Conservation (phyloP, 306 rosid genomes). For the Quercus mongolica region DNA sequence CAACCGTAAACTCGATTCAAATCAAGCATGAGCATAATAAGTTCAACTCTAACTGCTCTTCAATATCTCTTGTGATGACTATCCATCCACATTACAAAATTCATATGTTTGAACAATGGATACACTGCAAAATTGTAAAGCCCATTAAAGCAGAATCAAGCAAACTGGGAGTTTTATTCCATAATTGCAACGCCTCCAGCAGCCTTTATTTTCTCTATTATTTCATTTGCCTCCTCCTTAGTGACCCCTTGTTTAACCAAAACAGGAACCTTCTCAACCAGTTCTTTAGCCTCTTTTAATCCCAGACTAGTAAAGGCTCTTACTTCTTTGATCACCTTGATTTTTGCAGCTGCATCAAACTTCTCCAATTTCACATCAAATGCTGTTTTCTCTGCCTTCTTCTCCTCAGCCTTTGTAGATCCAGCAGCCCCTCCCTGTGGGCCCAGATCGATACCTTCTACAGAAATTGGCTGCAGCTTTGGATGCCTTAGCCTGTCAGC, state of each 20-base stretch:
- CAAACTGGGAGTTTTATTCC: neutral
- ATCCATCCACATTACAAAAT: neutral
- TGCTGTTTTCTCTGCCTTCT: neutral
- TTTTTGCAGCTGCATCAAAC: neutral
- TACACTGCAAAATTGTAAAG: neutral
- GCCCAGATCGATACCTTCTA: neutral
- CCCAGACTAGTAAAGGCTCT: conserved; percentile 2
- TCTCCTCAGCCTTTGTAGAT: conserved; percentile 1
- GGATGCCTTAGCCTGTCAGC: neutral
- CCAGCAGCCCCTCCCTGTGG: conserved; percentile 1
- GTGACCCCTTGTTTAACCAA: neutral
- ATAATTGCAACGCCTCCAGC: neutral
- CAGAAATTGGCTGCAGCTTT: conserved; percentile 1
- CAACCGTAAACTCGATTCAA: neutral
- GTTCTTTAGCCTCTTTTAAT: conserved; percentile 4
- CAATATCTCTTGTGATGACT: neutral
- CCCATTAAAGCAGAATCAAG: neutral
- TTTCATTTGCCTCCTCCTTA: conserved; percentile 3
- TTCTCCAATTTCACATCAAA: conserved; percentile 6
- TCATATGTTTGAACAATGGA: neutral
- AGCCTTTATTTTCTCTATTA: conserved; percentile 2
- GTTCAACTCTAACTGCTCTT: neutral
- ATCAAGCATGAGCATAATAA: neutral
- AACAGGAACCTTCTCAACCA: conserved; percentile 3
- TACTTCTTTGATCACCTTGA: conserved; percentile 8